A percentile compares a stretch with the other conserved stretches of the same genome.
These are phyloP conservation scores for Sclerotinia borealis DNA, from an alignment of 2,329 filamentous ascomycete species.

Conservation along the genomic window DNA sequence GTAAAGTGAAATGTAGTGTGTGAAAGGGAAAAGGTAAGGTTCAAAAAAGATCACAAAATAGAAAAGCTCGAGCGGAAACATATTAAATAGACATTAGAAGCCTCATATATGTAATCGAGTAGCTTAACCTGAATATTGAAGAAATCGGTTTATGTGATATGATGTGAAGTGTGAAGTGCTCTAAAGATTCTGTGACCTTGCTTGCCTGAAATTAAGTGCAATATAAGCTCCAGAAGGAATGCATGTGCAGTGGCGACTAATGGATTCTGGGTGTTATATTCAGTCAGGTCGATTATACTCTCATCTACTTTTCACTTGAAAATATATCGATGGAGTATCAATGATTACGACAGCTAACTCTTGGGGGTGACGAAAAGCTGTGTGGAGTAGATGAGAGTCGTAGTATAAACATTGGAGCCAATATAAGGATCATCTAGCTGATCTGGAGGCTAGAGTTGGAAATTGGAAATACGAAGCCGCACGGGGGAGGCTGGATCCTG, in stretches of 20 bases:
- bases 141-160: background rate
- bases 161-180: background rate
- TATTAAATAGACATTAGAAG: too few species aligned
- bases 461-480: too few species aligned
- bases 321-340: too few species aligned
- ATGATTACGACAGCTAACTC: background rate
- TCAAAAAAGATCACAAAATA: too few species aligned
- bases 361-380: too few species aligned
- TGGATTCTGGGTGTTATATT: background rate
- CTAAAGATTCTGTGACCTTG: background rate
- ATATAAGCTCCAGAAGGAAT: background rate
- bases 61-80: too few species aligned
- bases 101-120: too few species aligned
- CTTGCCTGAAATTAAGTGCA: background rate
- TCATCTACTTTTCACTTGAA: background rate
- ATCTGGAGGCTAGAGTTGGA: too few species aligned
- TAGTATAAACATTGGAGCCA: background rate
- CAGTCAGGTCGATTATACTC: background rate
- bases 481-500: too few species aligned
- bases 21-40: too few species aligned
- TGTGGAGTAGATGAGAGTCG: background rate
- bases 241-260: background rate
- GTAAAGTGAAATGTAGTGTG: too few species aligned
- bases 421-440: background rate
- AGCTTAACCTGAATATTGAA: background rate